These are phyloP conservation scores for Pichia occidentalis DNA, from an alignment of 805 yeast species.

Conservation along the genomic window DNA sequence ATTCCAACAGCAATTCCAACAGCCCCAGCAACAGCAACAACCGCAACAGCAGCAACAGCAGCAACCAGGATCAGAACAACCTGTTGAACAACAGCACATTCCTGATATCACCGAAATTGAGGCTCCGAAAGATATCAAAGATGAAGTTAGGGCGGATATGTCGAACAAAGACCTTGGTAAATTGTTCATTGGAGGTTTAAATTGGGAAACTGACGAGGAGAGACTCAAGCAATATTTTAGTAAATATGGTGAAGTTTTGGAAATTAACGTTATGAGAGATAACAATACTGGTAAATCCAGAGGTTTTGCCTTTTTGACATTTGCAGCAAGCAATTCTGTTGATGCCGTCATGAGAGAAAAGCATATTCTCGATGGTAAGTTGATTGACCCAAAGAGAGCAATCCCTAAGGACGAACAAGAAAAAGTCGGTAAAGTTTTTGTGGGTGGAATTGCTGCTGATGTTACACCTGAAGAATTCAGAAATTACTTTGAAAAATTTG, in stretches of 20 bases:
- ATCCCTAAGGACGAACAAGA: slow-evolving; percentile 97
- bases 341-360: slow-evolving; percentile 80
- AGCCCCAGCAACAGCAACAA: slow-evolving; percentile 11
- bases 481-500: slow-evolving; percentile 79
- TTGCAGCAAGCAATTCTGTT: slow-evolving; percentile 73
- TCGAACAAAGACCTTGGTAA: slow-evolving; percentile 69
- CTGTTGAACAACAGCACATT: slow-evolving; percentile 5
- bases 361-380: slow-evolving; percentile 89
- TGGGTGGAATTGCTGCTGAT: slow-evolving; percentile 93
- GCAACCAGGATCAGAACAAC: slow-evolving; percentile 15
- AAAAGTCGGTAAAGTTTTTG: slow-evolving; percentile 92
- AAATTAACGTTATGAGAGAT: slow-evolving; percentile 91
- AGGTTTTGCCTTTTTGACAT: slow-evolving; percentile 92
- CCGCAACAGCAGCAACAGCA: slow-evolving; percentile 13
- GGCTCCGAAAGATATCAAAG: slow-evolving; percentile 17
- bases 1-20: slow-evolving; percentile 6
- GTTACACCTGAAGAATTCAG: slow-evolving; percentile 89
- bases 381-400: slow-evolving; percentile 95
- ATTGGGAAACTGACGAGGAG: slow-evolving; percentile 96
- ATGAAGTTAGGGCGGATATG: slow-evolving; percentile 41
- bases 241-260: slow-evolving; percentile 83
- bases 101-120: slow-evolving; percentile 13
- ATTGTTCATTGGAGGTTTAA: slow-evolving; percentile 94
- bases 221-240: slow-evolving; percentile 73
- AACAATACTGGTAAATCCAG: slow-evolving; percentile 79